These are phyloP conservation scores for Magnolia officinalis DNA, from an alignment of 164 flowering plant genomes.

Conservation along the genomic window DNA sequence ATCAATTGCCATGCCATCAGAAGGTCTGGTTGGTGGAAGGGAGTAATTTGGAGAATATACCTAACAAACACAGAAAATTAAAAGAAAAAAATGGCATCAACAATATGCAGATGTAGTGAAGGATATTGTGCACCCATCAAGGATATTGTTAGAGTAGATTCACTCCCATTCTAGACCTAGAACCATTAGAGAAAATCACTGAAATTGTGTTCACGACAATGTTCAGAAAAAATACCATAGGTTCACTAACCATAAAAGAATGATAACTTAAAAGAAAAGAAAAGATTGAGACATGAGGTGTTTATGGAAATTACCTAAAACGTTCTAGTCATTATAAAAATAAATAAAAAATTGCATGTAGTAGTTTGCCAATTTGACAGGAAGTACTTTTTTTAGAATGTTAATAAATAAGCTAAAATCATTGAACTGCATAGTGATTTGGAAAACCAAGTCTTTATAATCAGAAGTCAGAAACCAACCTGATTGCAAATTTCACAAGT, in stretches of 20 bases:
- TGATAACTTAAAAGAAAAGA: neutral
- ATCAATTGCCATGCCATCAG: slow-evolving; percentile 58
- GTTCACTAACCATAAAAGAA: neutral
- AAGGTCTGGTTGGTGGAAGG: slow-evolving; percentile 40
- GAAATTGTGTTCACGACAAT: too few species aligned
- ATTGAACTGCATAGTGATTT: neutral
- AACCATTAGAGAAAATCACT: too few species aligned
- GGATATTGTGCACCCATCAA: neutral
- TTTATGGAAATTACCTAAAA: neutral
- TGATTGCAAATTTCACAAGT: slow-evolving; percentile 72
- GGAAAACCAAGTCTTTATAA: neutral
- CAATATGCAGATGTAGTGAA: neutral
- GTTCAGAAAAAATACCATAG: too few species aligned
- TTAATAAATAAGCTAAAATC: neutral
- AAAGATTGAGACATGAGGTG: neutral
- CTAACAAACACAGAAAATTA: slow-evolving; percentile 22
- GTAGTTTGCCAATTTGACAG: neutral
- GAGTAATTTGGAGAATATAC: slow-evolving; percentile 57
- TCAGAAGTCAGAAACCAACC: slow-evolving; percentile 28
- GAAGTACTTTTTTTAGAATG: neutral
- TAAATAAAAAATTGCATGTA: neutral
- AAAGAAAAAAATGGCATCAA: slow-evolving; percentile 5
- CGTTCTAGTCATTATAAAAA: neutral
- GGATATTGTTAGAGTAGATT: neutral
- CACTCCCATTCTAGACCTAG: neutral